Conservation (phyloP, 345 rosid species). For the Bretschneidera sinensis region DNA sequence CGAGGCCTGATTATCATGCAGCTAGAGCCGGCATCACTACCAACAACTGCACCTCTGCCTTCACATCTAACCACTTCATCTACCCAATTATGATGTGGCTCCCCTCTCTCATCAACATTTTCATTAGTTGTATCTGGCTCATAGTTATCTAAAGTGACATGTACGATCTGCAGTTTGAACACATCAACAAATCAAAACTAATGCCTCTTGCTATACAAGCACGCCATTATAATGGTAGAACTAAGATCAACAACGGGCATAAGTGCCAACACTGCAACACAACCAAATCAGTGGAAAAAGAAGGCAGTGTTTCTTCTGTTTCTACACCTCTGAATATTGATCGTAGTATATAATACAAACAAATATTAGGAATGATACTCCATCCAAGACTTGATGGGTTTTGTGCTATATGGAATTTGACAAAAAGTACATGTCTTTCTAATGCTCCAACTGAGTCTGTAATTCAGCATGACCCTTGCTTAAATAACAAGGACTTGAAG, state of each 20-base stretch:
- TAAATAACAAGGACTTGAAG: no score
- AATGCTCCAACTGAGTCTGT: no score
- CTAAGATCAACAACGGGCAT: neutral
- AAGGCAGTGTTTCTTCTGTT: no score
- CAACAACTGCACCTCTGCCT: constrained; percentile 50
- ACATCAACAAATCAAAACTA: neutral
- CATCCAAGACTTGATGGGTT: no score
- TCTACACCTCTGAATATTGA: no score
- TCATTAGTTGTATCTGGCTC: constrained; percentile 43
- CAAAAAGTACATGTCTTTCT: no score
- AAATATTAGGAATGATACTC: no score
- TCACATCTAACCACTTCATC: constrained; percentile 93
- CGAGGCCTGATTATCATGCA: constrained; percentile 50
- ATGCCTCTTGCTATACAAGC: neutral
- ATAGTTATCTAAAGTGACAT: constrained; percentile 75
- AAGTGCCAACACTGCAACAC: no score
- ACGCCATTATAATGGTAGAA: neutral
- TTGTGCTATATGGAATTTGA: no score
- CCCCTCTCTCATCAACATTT: constrained; percentile 52
- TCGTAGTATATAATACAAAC: no score
- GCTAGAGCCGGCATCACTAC: constrained; percentile 47
- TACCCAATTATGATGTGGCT: constrained; percentile 79
- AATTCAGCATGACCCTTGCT: no score
- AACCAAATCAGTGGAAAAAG: no score
- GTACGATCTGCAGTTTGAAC: constrained; percentile 55